Percentiles rank a stretch among this genome's conserved stretches.
phyloP scores from a whole-genome alignment of 257 asterid genomes.

The Ballota nigra region DNA sequence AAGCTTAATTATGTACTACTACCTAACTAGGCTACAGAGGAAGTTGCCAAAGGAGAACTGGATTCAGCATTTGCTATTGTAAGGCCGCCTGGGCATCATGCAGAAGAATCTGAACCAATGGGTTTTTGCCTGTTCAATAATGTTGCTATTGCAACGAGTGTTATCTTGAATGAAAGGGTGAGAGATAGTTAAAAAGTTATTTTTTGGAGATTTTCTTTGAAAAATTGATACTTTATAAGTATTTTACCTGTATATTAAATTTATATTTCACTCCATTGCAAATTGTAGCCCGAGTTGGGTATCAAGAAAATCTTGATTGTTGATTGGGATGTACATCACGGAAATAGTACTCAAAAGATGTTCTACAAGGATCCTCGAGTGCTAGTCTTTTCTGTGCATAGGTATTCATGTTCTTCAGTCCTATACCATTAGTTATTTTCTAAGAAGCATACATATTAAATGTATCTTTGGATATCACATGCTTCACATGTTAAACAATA shows the following conservation, averaged over 20 bases:
- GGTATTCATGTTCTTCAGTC: neutral
- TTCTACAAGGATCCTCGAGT: slow-evolving; percentile 1
- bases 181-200: neutral
- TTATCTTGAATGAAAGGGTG: slow-evolving; percentile 4
- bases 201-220: neutral
- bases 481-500: too few species aligned
- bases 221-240: neutral
- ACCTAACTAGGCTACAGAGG: neutral
- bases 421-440: neutral
- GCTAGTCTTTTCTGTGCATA: neutral
- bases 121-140: neutral
- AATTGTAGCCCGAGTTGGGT: neutral
- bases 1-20: neutral
- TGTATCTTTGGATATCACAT: too few species aligned
- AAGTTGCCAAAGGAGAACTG: neutral
- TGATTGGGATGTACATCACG: slow-evolving; percentile 3
- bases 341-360: neutral
- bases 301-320: neutral
- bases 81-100: slow-evolving; percentile 5
- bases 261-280: neutral
- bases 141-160: neutral
- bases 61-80: neutral
- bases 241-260: neutral
- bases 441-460: neutral
- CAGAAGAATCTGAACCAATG: neutral